Evolutionary conservation across 441 rosid species (phyloP).

Genomic region (Monsonia emarginata): DNA sequence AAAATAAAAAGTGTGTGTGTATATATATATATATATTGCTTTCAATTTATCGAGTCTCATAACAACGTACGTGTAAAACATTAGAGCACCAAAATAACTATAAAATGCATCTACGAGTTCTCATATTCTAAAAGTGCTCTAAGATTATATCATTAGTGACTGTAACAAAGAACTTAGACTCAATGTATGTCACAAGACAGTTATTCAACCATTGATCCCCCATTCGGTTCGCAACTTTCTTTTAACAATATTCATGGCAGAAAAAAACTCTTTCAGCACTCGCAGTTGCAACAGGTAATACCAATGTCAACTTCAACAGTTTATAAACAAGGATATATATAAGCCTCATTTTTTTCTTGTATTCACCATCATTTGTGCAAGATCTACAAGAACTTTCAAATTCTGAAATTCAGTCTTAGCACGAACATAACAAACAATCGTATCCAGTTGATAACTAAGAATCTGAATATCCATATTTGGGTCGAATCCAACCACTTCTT

Average conservation of each 20-base stretch:
- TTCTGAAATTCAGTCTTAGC: neutral
- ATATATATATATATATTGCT: no score
- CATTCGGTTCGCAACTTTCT: neutral
- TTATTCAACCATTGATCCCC: conserved; percentile 9
- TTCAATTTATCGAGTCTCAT: no score
- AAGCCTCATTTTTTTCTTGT: neutral
- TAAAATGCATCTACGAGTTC: neutral
- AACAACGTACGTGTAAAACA: no score
- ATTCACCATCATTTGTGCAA: conserved; percentile 3
- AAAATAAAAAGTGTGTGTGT: no score
- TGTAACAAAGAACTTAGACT: neutral
- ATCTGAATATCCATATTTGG: no score
- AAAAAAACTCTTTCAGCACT: neutral
- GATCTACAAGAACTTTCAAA: neutral
- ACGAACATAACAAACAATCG: no score
- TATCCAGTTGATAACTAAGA: no score
- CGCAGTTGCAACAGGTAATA: neutral
- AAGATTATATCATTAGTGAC: neutral
- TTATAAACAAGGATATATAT: neutral
- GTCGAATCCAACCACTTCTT: no score
- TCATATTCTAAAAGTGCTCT: neutral
- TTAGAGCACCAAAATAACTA: no score
- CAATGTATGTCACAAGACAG: neutral
- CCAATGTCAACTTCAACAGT: neutral
- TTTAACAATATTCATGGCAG: conserved; percentile 1